Percentiles rank a stretch among this genome's conserved stretches.
Evolutionary conservation across 768 basidiomycete species (phyloP).

Genomic region (Termitomyces sp.): DNA sequence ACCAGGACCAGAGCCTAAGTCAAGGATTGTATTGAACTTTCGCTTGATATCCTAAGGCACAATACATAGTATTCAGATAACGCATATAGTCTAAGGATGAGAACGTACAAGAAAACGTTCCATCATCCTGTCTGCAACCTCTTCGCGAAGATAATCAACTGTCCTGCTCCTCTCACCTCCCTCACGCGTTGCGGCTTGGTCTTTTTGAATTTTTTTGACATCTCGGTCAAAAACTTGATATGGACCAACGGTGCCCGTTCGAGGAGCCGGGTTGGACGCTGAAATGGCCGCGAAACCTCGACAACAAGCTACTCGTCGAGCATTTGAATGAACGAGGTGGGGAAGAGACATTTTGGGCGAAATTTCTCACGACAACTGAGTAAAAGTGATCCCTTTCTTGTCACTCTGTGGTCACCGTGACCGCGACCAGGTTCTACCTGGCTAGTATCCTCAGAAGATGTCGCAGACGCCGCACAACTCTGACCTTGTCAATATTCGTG

Average conservation of each 20-base stretch:
- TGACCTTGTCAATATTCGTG: not conserved
- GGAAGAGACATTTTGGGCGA: slow-evolving; percentile 19
- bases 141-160: slow-evolving; percentile 90
- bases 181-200: slow-evolving; percentile 61
- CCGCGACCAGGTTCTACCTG: not conserved
- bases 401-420: no score
- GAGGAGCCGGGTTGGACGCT: slow-evolving; percentile 36
- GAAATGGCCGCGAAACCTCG: slow-evolving; percentile 51
- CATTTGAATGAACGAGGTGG: slow-evolving; percentile 12
- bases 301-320: slow-evolving; percentile 13
- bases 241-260: slow-evolving; percentile 48
- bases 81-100: slow-evolving; percentile 3
- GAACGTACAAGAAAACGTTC: slow-evolving; percentile 77
- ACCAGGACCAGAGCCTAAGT: slow-evolving; percentile 88
- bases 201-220: slow-evolving; percentile 73
- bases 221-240: slow-evolving; percentile 87
- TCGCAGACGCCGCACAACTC: slow-evolving; percentile 14
- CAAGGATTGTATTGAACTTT: slow-evolving; percentile 74
- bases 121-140: slow-evolving; percentile 86
- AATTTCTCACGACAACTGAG: slow-evolving; percentile 11
- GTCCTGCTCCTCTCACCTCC: slow-evolving; percentile 61
- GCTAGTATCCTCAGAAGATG: not conserved
- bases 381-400: not conserved
- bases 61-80: not conserved
- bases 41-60: slow-evolving; percentile 81